Evolutionary conservation across 2,329 filamentous ascomycete genomes (phyloP).

Genomic region (Penicillium sp.): DNA sequence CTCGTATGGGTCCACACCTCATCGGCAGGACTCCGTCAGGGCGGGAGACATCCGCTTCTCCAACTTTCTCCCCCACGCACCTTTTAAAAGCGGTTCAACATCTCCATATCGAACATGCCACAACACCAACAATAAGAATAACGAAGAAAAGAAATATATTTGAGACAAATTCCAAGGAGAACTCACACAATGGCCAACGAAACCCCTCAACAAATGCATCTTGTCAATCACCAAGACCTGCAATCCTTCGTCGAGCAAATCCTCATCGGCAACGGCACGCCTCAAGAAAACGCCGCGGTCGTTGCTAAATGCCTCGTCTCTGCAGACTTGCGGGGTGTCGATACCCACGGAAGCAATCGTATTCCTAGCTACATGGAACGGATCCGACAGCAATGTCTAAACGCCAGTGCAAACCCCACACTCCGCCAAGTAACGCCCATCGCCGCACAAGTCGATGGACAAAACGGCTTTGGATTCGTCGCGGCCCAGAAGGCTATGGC

Average conservation of each 20-base stretch:
- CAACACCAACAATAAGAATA: not conserved
- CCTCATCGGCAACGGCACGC: constrained; percentile 57
- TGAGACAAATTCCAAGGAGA: not conserved
- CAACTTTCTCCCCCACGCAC: not conserved
- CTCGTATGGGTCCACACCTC: not conserved
- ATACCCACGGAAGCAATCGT: constrained; percentile 77
- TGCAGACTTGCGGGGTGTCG: constrained; percentile 77
- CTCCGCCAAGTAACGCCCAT: constrained; percentile 66
- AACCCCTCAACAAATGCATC: constrained; percentile 18
- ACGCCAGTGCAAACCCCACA: constrained; percentile 62
- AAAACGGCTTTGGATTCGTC: constrained; percentile 77
- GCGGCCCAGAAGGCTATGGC: constrained; percentile 69
- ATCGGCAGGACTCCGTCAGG: not conserved
- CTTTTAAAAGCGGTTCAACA: not conserved
- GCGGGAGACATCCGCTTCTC: constrained; percentile 7
- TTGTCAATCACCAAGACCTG: constrained; percentile 19
- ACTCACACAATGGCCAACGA: constrained; percentile 6
- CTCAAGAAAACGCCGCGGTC: constrained; percentile 62
- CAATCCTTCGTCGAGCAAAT: constrained; percentile 31
- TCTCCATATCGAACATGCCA: not conserved
- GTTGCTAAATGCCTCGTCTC: constrained; percentile 71
- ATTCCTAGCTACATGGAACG: constrained; percentile 78
- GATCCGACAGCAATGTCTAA: constrained; percentile 70
- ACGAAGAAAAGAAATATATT: no score
- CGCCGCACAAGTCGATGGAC: constrained; percentile 15